Evolutionary conservation across 2,329 filamentous ascomycete genomes (phyloP).

Genomic region (Plectosphaerella sp.): DNA sequence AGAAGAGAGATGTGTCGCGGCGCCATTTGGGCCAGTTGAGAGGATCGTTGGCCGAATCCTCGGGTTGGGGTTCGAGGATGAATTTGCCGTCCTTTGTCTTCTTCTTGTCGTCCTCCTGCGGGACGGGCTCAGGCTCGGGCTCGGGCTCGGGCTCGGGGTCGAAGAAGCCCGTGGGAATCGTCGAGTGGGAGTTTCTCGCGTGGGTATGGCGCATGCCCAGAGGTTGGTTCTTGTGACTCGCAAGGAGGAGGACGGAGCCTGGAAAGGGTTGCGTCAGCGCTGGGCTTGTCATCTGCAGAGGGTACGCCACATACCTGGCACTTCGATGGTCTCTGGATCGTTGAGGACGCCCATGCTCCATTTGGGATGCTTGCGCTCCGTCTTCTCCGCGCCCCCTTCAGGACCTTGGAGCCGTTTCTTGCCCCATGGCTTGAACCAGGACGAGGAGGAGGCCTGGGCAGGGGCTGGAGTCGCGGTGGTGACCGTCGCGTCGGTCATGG

Average conservation of each 20-base stretch:
- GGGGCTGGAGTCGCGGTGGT: neutral
- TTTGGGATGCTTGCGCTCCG: constrained; percentile 24
- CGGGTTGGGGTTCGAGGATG: constrained; percentile 86
- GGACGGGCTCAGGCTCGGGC: constrained; percentile 6
- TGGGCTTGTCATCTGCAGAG: neutral
- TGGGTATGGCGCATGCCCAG: constrained; percentile 53
- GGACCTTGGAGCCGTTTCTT: neutral
- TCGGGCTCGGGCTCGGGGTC: neutral
- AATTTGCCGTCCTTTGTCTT: constrained; percentile 76
- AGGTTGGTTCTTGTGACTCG: constrained; percentile 51
- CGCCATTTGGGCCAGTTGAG: constrained; percentile 86
- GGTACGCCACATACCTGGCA: constrained; percentile 60
- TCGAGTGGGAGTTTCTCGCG: constrained; percentile 54
- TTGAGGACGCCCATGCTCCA: constrained; percentile 79
- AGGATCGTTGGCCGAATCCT: constrained; percentile 86
- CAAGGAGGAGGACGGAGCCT: constrained; percentile 57
- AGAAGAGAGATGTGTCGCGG: constrained; percentile 73
- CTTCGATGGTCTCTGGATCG: constrained; percentile 75
- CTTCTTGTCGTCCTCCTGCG: constrained; percentile 54
- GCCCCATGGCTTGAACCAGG: too few relatives aligned
- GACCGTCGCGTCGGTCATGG: too few relatives aligned
- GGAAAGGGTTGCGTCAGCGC: neutral
- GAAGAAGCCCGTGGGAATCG: constrained; percentile 41
- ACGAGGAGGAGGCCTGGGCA: neutral
- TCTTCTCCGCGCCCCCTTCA: neutral